phyloP scores from a whole-genome alignment of 2,329 filamentous ascomycete species.

The Colletotrichum agaves region DNA sequence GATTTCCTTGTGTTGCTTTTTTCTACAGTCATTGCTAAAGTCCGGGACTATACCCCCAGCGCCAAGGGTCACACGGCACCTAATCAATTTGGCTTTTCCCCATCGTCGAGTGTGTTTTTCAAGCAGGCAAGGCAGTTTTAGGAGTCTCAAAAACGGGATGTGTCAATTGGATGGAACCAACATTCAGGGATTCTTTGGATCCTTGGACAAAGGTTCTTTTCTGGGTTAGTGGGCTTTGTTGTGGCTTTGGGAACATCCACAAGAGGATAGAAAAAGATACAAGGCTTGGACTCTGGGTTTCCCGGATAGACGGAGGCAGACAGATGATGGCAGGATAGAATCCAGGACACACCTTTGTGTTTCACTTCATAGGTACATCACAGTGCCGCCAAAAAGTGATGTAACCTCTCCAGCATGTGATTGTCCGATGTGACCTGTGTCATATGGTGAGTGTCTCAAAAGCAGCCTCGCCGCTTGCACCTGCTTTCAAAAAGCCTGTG shows the following conservation, averaged over 20 bases:
- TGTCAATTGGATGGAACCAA: constrained; percentile 15
- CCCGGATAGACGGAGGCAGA: constrained; percentile 20
- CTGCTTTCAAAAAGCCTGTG: too few relatives aligned
- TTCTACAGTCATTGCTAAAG: neutral
- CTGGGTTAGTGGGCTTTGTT: constrained; percentile 13
- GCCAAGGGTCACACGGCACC: constrained; percentile 23
- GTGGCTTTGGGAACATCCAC: constrained; percentile 11
- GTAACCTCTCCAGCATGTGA: neutral
- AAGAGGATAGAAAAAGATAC: constrained; percentile 18
- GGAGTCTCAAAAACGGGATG: constrained; percentile 28
- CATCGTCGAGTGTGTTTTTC: constrained; percentile 21
- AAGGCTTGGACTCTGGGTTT: constrained; percentile 32
- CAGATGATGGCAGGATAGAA: constrained; percentile 27
- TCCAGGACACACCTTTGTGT: constrained; percentile 2
- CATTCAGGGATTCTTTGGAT: constrained; percentile 3
- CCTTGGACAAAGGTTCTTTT: constrained; percentile 9
- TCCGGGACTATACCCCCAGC: constrained; percentile 32
- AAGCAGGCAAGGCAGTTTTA: constrained; percentile 32
- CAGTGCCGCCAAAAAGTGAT: neutral
- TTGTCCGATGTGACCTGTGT: too few relatives aligned
- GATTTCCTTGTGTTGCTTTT: constrained; percentile 32
- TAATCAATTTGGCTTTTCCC: constrained; percentile 15
- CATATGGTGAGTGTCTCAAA: too few relatives aligned
- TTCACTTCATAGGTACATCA: neutral
- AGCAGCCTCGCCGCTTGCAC: too few relatives aligned